Evolutionary conservation across 345 rosid genomes (phyloP).

Genomic region (Euphorbia pulcherrima): DNA sequence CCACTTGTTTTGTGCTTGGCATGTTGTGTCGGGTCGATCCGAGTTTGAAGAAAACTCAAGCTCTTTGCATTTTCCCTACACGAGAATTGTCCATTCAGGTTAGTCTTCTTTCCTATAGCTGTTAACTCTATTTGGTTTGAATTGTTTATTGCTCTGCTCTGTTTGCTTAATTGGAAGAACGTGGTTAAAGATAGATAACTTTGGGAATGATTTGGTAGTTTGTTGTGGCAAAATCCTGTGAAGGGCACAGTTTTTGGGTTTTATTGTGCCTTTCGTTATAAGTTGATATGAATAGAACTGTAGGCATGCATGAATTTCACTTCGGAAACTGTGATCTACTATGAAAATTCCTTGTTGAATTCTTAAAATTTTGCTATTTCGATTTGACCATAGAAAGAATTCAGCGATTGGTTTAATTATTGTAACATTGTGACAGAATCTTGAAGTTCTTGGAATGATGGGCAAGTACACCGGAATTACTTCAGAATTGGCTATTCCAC

Average conservation of each 20-base stretch:
- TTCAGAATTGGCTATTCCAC: slow-evolving; percentile 71
- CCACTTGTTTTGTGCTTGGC: slow-evolving; percentile 93
- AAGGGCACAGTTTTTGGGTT: not conserved
- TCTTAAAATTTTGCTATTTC: not conserved
- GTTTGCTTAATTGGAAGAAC: too few species aligned
- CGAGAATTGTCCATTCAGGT: slow-evolving; percentile 94
- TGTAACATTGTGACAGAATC: slow-evolving; percentile 45
- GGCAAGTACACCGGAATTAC: slow-evolving; percentile 80
- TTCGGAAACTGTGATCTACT: not conserved
- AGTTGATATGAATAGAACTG: not conserved
- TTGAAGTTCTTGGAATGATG: slow-evolving; percentile 91
- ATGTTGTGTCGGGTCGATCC: slow-evolving; percentile 88
- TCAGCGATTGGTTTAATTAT: not conserved
- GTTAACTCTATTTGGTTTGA: not conserved
- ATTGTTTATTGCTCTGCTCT: not conserved
- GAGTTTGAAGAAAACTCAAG: slow-evolving; percentile 54
- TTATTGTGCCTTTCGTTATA: too few species aligned
- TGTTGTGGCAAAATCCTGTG: not conserved
- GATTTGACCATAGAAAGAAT: too few species aligned
- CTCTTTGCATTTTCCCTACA: slow-evolving; percentile 93
- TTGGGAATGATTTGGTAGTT: not conserved
- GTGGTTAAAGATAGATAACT: not conserved
- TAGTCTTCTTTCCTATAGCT: not conserved
- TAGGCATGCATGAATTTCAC: not conserved
- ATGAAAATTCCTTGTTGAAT: not conserved